A percentile compares a stretch with the other conserved stretches of the same genome.
Conservation (phyloP, 1,284 basidiomycete genomes). For the Microbotryum intermedium region DNA sequence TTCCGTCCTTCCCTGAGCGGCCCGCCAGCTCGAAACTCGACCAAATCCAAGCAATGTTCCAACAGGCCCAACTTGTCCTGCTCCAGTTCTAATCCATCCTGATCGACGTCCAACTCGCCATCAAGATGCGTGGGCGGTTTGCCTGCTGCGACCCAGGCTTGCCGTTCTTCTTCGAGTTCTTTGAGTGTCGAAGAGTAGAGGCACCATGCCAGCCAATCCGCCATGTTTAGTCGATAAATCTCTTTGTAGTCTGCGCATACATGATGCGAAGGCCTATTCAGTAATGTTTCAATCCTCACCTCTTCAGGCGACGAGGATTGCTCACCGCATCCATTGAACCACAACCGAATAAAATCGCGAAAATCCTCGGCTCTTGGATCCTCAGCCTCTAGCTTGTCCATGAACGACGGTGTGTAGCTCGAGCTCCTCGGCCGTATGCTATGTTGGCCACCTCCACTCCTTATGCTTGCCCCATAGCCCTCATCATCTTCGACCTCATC, state of each 20-base stretch:
- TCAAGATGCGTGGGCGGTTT: conserved; percentile 13
- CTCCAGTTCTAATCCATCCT: background rate
- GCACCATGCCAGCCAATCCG: conserved; percentile 75
- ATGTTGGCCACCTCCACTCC: too few relatives aligned
- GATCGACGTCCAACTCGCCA: conserved; percentile 11
- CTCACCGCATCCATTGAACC: conserved; percentile 38
- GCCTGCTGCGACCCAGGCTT: conserved; percentile 15
- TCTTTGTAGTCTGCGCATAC: conserved; percentile 62
- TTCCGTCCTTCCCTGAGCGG: conserved; percentile 57
- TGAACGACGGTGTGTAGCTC: conserved; percentile 7
- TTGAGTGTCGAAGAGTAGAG: conserved; percentile 44
- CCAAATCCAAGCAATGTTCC: conserved; percentile 28
- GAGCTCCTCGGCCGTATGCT: too few relatives aligned
- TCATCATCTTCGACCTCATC: too few relatives aligned
- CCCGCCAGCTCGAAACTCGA: conserved; percentile 52
- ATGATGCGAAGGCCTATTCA: conserved; percentile 52
- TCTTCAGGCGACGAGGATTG: conserved; percentile 3
- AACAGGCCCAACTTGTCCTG: conserved; percentile 21
- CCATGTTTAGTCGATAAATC: conserved; percentile 57
- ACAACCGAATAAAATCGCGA: conserved; percentile 57
- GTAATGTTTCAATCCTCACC: conserved; percentile 1
- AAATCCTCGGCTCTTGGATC: conserved; percentile 71
- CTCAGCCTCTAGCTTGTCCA: conserved; percentile 33
- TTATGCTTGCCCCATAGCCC: too few relatives aligned
- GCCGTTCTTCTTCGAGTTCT: conserved; percentile 14